Evolutionary conservation across 352 stramenopile genomes (phyloP), one percentile per base, ranked within the genome.

Genomic region (Pythium phragmiticola): DNA sequence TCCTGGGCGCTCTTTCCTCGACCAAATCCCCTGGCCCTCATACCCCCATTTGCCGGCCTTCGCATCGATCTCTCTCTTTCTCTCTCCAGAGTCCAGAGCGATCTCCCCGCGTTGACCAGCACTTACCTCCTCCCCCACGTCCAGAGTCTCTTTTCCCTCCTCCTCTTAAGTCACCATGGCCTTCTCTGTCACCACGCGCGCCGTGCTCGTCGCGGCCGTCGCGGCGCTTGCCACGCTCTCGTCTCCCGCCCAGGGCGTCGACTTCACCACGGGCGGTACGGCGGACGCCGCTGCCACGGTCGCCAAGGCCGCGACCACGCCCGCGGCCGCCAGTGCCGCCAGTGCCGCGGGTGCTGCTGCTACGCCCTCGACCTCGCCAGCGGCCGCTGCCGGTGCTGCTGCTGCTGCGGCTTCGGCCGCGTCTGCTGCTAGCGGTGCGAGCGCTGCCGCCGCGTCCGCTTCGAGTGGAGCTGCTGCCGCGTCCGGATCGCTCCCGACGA

Each of bases 41-140:
- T 50, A 68, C 46, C 60, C 37, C 46, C 46, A 68, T 68, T 68
- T 68, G 60, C 60, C 37, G 60, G 33, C 53, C 53, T 13, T 17
- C 49, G 58, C 47, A 21, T n/a, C 53, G 39, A 60, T 33, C 50
- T 21, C 28, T 58, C 28, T n/a, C 12, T 3, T 14, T 21, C 37
- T 36, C 36, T 3, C 12, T 7, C 49, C 56, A 2, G 17, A 51
- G 23, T 63, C 56, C 46, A 48, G 56, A 39, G 42, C 41, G 33
- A 68, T 68, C 60, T 30, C 26, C 26, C 52, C 45, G 52, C 51
- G 36, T 43, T 28, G 60, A 57, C 60, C 60, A 57, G 60, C 60
- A 67, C 52, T 67, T 67, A 66, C 42, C 30, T 55, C 37, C 37
- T 16, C 37, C 26, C 42, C 37, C 30, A 43, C 59, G n/a, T 60